phyloP scores from a whole-genome alignment of 805 yeast genomes.

The Hanseniaspora jakobsenii region DNA sequence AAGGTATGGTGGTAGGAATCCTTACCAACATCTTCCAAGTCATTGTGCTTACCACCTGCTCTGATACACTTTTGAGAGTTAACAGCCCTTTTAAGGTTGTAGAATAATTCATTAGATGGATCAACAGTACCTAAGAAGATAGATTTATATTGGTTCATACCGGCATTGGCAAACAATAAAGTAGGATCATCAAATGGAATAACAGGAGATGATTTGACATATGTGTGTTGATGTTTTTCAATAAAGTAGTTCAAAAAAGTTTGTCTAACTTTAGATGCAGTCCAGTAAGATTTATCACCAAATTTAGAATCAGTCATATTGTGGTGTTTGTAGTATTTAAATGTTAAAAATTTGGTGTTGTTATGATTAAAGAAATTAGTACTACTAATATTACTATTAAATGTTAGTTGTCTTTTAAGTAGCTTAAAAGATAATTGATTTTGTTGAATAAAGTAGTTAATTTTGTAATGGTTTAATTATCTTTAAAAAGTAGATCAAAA shows the following conservation, averaged over 20 bases:
- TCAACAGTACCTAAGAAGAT: constrained; percentile 95
- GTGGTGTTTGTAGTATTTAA: no score
- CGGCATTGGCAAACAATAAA: constrained; percentile 91
- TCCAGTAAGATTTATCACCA: constrained; percentile 35
- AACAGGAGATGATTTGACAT: constrained; percentile 85
- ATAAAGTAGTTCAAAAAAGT: constrained; percentile 78
- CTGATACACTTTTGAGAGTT: constrained; percentile 97
- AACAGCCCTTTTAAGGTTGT: constrained; percentile 72
- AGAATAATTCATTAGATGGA: constrained; percentile 71
- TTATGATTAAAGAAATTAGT: not conserved
- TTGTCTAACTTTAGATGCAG: constrained; percentile 50
- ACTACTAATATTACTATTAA: no score
- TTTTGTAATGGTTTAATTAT: no score
- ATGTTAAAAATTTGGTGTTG: not conserved
- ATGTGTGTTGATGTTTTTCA: constrained; percentile 50
- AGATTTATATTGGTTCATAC: constrained; percentile 98
- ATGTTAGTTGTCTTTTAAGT: no score
- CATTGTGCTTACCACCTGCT: constrained; percentile 99
- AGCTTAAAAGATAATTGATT: no score
- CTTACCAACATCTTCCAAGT: constrained; percentile 94
- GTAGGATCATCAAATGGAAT: constrained; percentile 98
- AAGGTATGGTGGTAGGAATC: constrained; percentile 98
- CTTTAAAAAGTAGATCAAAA: no score
- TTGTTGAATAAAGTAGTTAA: no score
- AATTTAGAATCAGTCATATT: constrained; percentile 16